Evolutionary conservation across 805 yeast species (phyloP).

Genomic region (Candida awuae): DNA sequence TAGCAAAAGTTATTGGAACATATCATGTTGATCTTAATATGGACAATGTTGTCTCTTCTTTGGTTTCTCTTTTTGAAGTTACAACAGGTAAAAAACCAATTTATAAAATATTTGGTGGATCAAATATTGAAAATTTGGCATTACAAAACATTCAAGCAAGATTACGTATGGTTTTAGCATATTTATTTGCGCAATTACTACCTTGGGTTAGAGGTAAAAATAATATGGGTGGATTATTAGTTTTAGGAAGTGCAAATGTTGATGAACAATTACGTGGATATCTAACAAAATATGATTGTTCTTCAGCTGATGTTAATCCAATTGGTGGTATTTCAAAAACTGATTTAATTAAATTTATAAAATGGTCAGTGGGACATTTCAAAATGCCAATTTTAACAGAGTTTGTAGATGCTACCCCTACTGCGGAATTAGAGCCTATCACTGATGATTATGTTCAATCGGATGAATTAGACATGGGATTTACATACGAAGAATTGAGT

Average conservation of each 20-base stretch:
- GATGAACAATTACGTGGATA: conserved; percentile 96
- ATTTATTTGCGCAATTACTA: conserved; percentile 84
- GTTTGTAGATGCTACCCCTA: conserved; percentile 87
- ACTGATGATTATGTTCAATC: conserved; percentile 89
- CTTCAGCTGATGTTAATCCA: conserved; percentile 95
- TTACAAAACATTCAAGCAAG: conserved; percentile 96
- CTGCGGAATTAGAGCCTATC: conserved; percentile 96
- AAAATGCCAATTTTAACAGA: conserved; percentile 68
- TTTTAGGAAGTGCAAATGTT: conserved; percentile 92
- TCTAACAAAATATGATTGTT: conserved; percentile 93
- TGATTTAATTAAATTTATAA: conserved; percentile 79
- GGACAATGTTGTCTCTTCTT: conserved; percentile 73
- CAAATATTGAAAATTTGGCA: conserved; percentile 85
- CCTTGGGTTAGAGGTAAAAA: conserved; percentile 86
- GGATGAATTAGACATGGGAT: conserved; percentile 97
- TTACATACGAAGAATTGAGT: conserved; percentile 91
- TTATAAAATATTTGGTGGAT: conserved; percentile 89
- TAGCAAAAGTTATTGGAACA: conserved; percentile 72
- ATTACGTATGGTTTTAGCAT: conserved; percentile 87
- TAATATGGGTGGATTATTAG: conserved; percentile 72
- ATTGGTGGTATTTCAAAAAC: conserved; percentile 98
- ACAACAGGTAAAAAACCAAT: conserved; percentile 88
- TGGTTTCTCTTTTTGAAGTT: conserved; percentile 68
- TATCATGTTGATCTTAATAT: conserved; percentile 89
- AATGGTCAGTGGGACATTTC: conserved; percentile 63